Percentiles rank a stretch among this genome's conserved stretches.
These are phyloP conservation scores for Ophiostoma angusticollis DNA, from an alignment of 2,329 filamentous ascomycete species.

Conservation along the genomic window DNA sequence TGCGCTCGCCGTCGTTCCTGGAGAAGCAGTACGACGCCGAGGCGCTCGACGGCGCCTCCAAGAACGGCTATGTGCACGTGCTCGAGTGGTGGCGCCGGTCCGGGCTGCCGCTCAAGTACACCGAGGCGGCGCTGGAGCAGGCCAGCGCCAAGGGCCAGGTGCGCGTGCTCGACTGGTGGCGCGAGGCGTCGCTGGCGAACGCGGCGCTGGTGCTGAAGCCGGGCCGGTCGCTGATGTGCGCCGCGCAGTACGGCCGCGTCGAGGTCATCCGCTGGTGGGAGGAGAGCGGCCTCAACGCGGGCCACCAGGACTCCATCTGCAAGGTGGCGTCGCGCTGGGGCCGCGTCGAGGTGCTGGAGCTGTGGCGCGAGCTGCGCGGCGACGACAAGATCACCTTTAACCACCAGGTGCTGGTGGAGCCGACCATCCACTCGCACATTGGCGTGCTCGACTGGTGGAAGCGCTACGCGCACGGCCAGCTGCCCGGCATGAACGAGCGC, in stretches of 20 bases:
- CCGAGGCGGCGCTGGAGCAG: constrained; percentile 74
- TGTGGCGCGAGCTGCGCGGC: constrained; percentile 65
- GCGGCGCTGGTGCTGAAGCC: constrained; percentile 52
- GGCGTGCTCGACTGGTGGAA: constrained; percentile 90
- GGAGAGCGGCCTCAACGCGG: constrained; percentile 63
- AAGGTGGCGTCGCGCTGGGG: constrained; percentile 78
- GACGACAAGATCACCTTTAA: constrained; percentile 32
- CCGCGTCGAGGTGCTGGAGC: constrained; percentile 68
- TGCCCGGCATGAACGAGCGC: constrained; percentile 40
- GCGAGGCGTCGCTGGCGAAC: constrained; percentile 39
- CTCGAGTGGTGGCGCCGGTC: constrained; percentile 81
- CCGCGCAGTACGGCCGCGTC: constrained; percentile 68
- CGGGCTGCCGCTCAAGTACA: constrained; percentile 70
- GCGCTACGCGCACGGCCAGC: constrained; percentile 44
- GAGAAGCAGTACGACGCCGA: constrained; percentile 78
- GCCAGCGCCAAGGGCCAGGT: constrained; percentile 75
- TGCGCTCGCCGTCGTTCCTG: constrained; percentile 65
- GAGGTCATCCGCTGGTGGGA: constrained; percentile 82
- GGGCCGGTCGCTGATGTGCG: constrained; percentile 71
- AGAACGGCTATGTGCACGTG: constrained; percentile 71
- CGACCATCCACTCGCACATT: constrained; percentile 77
- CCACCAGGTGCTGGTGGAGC: constrained; percentile 50
- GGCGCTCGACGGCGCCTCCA: constrained; percentile 76
- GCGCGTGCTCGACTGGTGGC: constrained; percentile 90
- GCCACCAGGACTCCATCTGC: constrained; percentile 68